Evolutionary conservation across 73 alveolate species (phyloP).

Genomic region (Durusdinium trenchii): DNA sequence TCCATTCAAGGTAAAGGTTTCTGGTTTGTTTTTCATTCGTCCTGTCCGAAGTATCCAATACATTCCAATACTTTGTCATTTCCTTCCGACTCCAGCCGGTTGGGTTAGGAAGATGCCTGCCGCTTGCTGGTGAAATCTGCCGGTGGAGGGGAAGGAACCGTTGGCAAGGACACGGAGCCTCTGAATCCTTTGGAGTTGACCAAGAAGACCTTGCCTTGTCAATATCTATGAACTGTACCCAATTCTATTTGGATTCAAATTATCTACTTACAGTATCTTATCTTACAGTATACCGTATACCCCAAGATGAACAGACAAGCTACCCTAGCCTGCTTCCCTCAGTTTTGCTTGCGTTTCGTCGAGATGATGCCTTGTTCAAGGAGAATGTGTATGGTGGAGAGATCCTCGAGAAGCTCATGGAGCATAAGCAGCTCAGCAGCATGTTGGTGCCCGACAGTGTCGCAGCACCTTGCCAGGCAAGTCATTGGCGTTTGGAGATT

Average conservation of each 20-base stretch:
- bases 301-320: no score
- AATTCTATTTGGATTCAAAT: no score
- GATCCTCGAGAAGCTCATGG: constrained; percentile 58
- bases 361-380: background rate
- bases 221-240: no score
- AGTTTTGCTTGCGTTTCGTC: background rate
- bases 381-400: constrained; percentile 52
- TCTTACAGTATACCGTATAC: no score
- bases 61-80: no score
- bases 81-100: background rate
- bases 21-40: no score
- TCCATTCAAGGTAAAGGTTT: no score
- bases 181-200: no score
- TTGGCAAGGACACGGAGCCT: constrained; percentile 18
- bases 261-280: no score
- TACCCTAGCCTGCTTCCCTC: background rate
- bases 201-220: no score
- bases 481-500: no score
- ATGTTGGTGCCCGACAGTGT: constrained; percentile 44
- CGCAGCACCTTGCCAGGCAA: constrained; percentile 23
- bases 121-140: constrained; percentile 60
- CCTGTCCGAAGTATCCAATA: no score
- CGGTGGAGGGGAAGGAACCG: constrained; percentile 48
- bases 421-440: constrained; percentile 56
- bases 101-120: constrained; percentile 25